These are phyloP conservation scores for Ogataea kodamae DNA, from an alignment of 805 yeast species.

Conservation along the genomic window DNA sequence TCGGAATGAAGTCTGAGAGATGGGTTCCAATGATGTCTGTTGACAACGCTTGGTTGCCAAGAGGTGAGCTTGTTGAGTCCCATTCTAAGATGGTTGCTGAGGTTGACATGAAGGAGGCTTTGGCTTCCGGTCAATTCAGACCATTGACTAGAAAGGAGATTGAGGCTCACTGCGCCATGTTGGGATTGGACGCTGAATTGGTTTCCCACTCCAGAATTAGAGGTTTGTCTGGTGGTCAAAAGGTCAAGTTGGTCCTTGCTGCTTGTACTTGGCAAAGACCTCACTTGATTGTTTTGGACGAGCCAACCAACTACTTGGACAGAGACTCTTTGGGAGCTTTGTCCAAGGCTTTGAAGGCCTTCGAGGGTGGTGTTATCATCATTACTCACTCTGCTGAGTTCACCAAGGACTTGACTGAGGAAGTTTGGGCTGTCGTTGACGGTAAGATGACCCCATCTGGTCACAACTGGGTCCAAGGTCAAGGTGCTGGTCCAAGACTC, in stretches of 20 bases:
- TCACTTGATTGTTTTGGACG: conserved; percentile 98
- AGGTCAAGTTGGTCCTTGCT: conserved; percentile 98
- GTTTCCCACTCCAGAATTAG: conserved; percentile 99
- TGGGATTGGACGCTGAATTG: conserved; percentile 98
- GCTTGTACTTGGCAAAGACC: conserved; percentile 99
- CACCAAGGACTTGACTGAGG: conserved; percentile 99
- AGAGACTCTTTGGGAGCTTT: conserved; percentile 99
- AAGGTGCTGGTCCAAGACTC: conserved; percentile 99
- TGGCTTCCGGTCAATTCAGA: conserved; percentile 99
- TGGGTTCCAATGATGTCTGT: conserved; percentile 99
- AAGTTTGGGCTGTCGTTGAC: conserved; percentile 99
- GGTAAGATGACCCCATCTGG: conserved; percentile 99
- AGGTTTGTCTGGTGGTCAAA: conserved; percentile 99
- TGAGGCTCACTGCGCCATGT: conserved; percentile 97
- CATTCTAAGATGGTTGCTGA: conserved; percentile 99
- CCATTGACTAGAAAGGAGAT: conserved; percentile 99
- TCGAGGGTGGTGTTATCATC: conserved; percentile 99
- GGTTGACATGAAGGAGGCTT: conserved; percentile 99
- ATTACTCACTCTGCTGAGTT: conserved; percentile 99
- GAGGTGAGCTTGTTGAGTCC: conserved; percentile 96
- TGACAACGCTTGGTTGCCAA: conserved; percentile 99
- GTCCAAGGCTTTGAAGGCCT: conserved; percentile 96
- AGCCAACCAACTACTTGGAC: conserved; percentile 99
- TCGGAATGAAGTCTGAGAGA: conserved; percentile 98
- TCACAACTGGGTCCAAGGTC: conserved; percentile 99